These are phyloP conservation scores for Adansonia gregorii DNA, from an alignment of 441 rosid species.

Conservation along the genomic window DNA sequence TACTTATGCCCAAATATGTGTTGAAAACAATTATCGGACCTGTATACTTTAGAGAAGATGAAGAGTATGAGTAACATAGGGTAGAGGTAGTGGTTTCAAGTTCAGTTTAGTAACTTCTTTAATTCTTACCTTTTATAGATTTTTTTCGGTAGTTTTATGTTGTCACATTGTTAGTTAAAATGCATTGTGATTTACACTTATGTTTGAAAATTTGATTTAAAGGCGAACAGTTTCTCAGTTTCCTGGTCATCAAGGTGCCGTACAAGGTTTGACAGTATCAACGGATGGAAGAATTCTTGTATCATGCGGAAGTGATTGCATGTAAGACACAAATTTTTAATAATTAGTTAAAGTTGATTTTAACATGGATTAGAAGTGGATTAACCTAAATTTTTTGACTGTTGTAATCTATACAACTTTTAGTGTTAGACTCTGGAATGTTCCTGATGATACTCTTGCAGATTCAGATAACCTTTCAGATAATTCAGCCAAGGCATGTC, in stretches of 20 bases:
- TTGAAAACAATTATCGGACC: too few species aligned
- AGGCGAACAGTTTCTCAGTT: not conserved
- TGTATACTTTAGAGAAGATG: too few species aligned
- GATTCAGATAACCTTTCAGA: conserved; percentile 52
- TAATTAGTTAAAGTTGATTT: conserved; percentile 5
- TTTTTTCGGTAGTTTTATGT: not conserved
- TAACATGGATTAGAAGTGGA: not conserved
- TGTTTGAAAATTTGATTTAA: not conserved
- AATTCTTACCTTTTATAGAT: not conserved
- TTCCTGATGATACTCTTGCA: conserved; percentile 64
- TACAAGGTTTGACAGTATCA: conserved; percentile 41
- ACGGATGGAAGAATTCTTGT: conserved; percentile 78
- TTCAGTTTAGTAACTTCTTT: not conserved
- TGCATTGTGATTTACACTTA: not conserved
- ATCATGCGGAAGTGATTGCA: conserved; percentile 92
- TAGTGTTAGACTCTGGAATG: conserved; percentile 95
- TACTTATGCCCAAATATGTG: too few species aligned
- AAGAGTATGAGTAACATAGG: too few species aligned
- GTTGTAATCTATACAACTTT: conserved; percentile 9
- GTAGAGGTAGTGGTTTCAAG: not conserved
- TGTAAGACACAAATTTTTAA: conserved; percentile 54
- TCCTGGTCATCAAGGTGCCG: not conserved
- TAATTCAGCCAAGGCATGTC: conserved; percentile 54
- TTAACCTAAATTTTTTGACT: not conserved
- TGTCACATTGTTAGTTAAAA: not conserved